Conservation (phyloP, 768 basidiomycete genomes). For the Trametes punicea region DNA sequence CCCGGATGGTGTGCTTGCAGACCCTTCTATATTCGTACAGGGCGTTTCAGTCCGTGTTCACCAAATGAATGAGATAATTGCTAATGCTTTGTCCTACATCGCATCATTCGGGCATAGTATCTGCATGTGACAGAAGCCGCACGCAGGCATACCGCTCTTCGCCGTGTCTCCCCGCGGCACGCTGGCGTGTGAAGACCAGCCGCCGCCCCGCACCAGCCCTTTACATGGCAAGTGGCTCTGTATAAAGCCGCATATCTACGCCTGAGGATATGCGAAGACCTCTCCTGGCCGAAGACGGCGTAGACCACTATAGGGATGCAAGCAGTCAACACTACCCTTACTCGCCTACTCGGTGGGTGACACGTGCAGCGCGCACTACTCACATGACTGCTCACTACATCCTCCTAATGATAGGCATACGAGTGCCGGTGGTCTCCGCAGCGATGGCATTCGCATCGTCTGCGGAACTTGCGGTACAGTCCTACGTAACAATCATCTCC, state of each 20-base stretch:
- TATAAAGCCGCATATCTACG: not conserved
- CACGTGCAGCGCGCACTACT: not conserved
- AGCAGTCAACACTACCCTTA: slow-evolving; percentile 42
- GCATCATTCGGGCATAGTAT: too few species aligned
- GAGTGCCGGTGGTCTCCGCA: slow-evolving; percentile 57
- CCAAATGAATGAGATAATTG: too few species aligned
- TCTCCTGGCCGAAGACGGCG: not conserved
- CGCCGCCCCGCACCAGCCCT: too few species aligned
- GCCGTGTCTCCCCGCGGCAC: not conserved
- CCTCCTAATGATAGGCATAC: slow-evolving; percentile 39
- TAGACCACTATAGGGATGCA: slow-evolving; percentile 27
- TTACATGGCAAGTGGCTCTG: too few species aligned
- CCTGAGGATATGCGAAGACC: not conserved
- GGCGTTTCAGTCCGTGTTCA: too few species aligned
- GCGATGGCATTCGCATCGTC: slow-evolving; percentile 74
- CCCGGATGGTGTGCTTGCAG: too few species aligned
- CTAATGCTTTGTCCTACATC: too few species aligned
- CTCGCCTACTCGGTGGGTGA: slow-evolving; percentile 47
- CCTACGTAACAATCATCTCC: not conserved
- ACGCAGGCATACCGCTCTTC: not conserved
- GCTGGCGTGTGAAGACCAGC: too few species aligned
- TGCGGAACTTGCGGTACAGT: slow-evolving; percentile 35
- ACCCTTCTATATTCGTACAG: too few species aligned
- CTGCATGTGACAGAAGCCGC: not conserved
- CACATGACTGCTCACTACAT: not conserved